Evolutionary conservation across 2,329 filamentous ascomycete species (phyloP).

Genomic region (Apiospora koreana): DNA sequence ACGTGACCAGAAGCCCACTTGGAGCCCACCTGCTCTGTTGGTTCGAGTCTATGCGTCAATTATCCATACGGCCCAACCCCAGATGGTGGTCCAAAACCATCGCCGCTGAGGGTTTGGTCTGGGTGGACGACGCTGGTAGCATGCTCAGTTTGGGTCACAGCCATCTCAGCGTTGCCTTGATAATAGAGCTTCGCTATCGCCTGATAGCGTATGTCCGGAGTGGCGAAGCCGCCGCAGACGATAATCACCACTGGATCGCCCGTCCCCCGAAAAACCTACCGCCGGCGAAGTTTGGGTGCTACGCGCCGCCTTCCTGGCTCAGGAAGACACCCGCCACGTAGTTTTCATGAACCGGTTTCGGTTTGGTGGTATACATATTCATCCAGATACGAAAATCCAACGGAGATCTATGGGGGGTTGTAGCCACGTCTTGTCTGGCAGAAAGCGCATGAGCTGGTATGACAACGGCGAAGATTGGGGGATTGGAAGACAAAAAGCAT

Average conservation of each 20-base stretch:
- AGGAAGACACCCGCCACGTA: no score
- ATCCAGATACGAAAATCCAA: no score
- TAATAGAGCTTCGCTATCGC: not conserved
- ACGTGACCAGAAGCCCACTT: not conserved
- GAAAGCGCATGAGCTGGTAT: not conserved
- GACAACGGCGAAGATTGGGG: not conserved
- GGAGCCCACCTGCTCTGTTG: not conserved
- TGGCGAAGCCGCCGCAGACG: no score
- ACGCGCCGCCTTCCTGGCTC: not conserved
- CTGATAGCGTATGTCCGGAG: no score
- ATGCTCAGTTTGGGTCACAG: not conserved
- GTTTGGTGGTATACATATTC: no score
- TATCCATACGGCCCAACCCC: not conserved
- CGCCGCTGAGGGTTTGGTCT: not conserved
- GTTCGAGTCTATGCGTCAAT: not conserved
- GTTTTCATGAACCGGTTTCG: no score
- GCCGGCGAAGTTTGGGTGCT: not conserved
- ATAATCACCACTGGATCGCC: not conserved
- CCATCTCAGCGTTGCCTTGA: not conserved
- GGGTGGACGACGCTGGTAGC: not conserved
- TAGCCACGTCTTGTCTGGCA: not conserved
- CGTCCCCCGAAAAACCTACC: not conserved
- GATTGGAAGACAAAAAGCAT: not conserved
- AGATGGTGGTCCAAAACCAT: not conserved
- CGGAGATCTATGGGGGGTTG: no score